Evolutionary conservation across 164 flowering plant species (phyloP).

Genomic region (Warburgia ugandensis): DNA sequence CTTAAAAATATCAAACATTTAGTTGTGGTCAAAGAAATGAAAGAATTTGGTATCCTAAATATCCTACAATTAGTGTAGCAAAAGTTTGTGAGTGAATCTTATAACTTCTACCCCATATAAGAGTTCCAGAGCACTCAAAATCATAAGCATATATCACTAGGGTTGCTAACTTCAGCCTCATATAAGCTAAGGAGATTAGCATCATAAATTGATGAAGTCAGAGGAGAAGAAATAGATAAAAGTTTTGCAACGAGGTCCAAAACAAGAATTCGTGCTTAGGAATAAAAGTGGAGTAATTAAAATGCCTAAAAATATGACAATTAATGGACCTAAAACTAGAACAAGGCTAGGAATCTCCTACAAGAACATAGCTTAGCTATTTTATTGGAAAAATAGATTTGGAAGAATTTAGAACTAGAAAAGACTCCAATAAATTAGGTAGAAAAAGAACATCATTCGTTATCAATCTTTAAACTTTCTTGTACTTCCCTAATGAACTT

Average conservation of each 20-base stretch:
- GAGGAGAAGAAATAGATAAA: conserved; percentile 60
- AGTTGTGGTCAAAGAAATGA: too few relatives aligned
- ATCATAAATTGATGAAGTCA: conserved; percentile 52
- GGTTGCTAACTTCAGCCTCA: conserved; percentile 56
- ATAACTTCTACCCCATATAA: conserved; percentile 68
- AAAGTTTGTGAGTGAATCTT: neutral
- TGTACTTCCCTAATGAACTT: too few relatives aligned
- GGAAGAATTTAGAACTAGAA: too few relatives aligned
- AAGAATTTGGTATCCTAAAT: too few relatives aligned
- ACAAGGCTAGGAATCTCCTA: too few relatives aligned
- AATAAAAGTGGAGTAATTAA: conserved; percentile 4
- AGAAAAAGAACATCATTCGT: too few relatives aligned
- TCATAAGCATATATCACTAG: conserved; percentile 57
- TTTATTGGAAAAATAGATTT: too few relatives aligned
- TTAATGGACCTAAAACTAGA: too few relatives aligned
- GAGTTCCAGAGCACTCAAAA: conserved; percentile 72
- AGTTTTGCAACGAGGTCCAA: conserved; percentile 79
- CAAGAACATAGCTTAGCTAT: too few relatives aligned
- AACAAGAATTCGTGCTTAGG: conserved; percentile 77
- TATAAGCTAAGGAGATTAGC: conserved; percentile 54
- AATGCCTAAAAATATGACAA: neutral
- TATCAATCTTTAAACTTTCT: too few relatives aligned
- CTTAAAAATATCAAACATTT: neutral
- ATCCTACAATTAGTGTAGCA: too few relatives aligned
- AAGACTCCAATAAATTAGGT: too few relatives aligned